Base-by-base conservation (phyloP, 352 stramenopile species). In the Phytophthora pistaciae region DNA sequence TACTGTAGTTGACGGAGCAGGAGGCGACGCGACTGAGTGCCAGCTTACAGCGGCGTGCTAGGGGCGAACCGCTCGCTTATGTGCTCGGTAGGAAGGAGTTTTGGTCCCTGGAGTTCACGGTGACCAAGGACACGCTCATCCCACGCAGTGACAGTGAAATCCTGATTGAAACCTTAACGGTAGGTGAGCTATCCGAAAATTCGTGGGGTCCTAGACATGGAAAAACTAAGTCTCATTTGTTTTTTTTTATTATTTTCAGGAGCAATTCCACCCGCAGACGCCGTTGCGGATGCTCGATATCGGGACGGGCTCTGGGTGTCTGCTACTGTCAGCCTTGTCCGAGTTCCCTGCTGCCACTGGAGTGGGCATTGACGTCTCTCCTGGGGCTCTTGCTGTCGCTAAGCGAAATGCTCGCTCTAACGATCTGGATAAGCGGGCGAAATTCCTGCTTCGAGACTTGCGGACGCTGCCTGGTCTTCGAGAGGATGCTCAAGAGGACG, bases 71-170 rank as follows among this genome's bases (percentile, higher is more conserved):
- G 9, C 73, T 96, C 4, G 88, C 88, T n/a, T 94, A 94, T 52
- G 69, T 94, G 14, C 53, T 84, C 0, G 84, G 83, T 27, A 48
- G 54, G 50, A 92, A 91, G 59, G 87, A 92, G 69, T 96, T 96
- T 62, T 96, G 87, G 87, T 93, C 85, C 1, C 67, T 94, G 50
- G 60, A 77, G 3, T 87, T 94, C 31, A 14, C 36, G 29, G 84
- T 94, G 18, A 79, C 83, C 0, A 70, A 49, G 1, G 79, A 88
- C 20, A 94, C 87, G 27, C 80, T 96, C 36, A 94, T 96, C 59
- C 88, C 88, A 36, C 85, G 88, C n/a, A 90, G 78, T 38, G 88
- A 96, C 60, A 94, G 85, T 54, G 88, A 96, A 75, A 76, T 92
- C 21, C 81, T 96, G 6, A 85, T 96, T 63, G 87, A 96, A 27